Percentiles rank a stretch among this genome's conserved stretches.
These are phyloP conservation scores for Houttuynia cordata DNA, from an alignment of 164 flowering plant genomes.

Conservation along the genomic window DNA sequence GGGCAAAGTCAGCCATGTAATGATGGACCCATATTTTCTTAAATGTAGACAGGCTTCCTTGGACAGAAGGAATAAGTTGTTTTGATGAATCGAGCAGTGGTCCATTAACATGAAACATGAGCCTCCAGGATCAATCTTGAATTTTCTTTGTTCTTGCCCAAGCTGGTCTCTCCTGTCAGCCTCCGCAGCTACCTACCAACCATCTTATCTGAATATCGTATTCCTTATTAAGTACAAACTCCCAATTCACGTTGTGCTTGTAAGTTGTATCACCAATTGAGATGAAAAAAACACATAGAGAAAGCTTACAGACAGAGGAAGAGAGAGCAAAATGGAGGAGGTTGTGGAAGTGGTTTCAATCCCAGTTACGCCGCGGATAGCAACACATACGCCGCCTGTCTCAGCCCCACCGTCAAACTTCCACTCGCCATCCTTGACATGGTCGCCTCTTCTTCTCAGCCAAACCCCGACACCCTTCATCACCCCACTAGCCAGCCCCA, in stretches of 20 bases:
- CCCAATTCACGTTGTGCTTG: too few species aligned
- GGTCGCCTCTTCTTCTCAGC: constrained; percentile 12
- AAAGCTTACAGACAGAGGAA: too few species aligned
- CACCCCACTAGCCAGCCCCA: constrained; percentile 44
- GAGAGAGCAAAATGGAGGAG: not conserved
- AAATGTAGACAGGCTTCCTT: too few species aligned
- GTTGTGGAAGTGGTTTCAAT: constrained; percentile 7
- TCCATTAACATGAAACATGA: too few species aligned
- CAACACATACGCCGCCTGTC: constrained; percentile 4
- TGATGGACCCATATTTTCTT: too few species aligned
- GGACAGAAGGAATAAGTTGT: too few species aligned
- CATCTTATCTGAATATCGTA: not conserved
- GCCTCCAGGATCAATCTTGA: too few species aligned
- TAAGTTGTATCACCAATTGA: too few species aligned
- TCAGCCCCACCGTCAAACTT: constrained; percentile 17
- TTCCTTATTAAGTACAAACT: too few species aligned
- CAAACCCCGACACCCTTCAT: constrained; percentile 13
- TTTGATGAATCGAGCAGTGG: too few species aligned
- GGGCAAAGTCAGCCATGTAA: too few species aligned
- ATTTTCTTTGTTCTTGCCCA: not conserved
- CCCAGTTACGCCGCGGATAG: constrained; percentile 9
- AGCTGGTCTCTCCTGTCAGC: not conserved
- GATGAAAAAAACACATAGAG: too few species aligned
- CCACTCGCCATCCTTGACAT: constrained; percentile 17
- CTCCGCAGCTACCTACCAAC: not conserved